Base-by-base conservation (phyloP, 2,329 filamentous ascomycete genomes). In the Aspergillus neotritici region DNA sequence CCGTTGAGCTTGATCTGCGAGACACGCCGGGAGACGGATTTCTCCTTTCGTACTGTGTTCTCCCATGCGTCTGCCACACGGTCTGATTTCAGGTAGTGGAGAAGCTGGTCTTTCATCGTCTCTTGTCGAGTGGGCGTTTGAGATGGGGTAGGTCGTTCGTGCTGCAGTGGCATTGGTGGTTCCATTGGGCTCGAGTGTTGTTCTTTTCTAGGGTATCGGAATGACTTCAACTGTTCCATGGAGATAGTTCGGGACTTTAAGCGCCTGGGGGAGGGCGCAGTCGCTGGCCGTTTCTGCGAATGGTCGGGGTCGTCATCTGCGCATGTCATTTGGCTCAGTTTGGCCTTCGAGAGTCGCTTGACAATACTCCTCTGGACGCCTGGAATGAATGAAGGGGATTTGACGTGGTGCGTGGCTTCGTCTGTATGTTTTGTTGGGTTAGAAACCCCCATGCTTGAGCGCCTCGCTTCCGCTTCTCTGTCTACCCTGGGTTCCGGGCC, bases 31-130 rank as follows among this genome's bases (percentile, higher is more conserved):
- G 44, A 50, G 21, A 44, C 10, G 13, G 36, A 54, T 14, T 46
- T 51, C n/a, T 56, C 49, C 28, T 51, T 57, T 14, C 52, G 51
- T 15, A 51, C 45, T 9, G 56, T 49, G 29, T 30, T 54, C 17
- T 64, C 61, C 60, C 60, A 63, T 8, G 56, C 50, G 8, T 65
- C 62, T 11, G 58, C 41, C 12, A 63, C 62, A n/a, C 54, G 56
- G 40, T 64, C 62, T 2, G 60, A 61, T 32, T 58, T 63, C n/a
- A 65, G 51, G 42, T 58, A 62, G 11, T 63, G 59, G 29, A 55
- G 51, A 12, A 65, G 51, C 45, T 65, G 62, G 9, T 56, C 49
- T 43, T 59, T 62, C 55, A 64, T 57, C 4, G 50, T 57, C 7
- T 65, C 58, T 2, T 40, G 47, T 34, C 43, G 50, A 8, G 34